These are phyloP conservation scores for Irpex sp. DNA, from an alignment of 1,284 basidiomycete genomes.

Conservation along the genomic window DNA sequence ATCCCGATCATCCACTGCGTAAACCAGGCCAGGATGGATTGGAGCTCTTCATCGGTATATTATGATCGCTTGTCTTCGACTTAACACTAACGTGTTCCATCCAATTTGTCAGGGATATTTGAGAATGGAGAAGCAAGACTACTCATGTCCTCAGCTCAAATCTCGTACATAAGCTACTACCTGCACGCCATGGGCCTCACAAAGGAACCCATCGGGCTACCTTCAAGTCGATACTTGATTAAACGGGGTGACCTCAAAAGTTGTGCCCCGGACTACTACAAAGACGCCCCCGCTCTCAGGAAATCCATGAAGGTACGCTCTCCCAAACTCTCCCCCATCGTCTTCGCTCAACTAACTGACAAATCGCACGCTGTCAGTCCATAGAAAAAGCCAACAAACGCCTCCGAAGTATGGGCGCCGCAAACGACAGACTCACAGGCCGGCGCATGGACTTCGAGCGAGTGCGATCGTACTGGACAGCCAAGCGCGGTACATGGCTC, in stretches of 20 bases:
- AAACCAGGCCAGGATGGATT: conserved; percentile 55
- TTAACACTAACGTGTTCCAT: too few species aligned
- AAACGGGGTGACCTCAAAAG: conserved; percentile 46
- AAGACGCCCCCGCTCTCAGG: conserved; percentile 47
- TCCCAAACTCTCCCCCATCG: not conserved
- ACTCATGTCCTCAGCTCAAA: conserved; percentile 74
- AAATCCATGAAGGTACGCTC: conserved; percentile 49
- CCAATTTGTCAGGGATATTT: conserved; percentile 41
- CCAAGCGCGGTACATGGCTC: conserved; percentile 61
- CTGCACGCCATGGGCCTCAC: conserved; percentile 71
- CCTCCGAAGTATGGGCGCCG: conserved; percentile 47
- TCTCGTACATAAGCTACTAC: conserved; percentile 84
- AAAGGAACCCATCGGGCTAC: conserved; percentile 56
- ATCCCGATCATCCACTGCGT: conserved; percentile 70
- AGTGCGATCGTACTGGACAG: conserved; percentile 55
- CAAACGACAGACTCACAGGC: conserved; percentile 36
- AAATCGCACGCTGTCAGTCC: conserved; percentile 32
- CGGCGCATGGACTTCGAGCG: conserved; percentile 62
- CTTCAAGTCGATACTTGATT: conserved; percentile 68
- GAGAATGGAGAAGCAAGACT: conserved; percentile 63
- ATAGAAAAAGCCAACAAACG: conserved; percentile 75
- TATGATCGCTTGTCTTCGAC: not conserved
- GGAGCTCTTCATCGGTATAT: conserved; percentile 64
- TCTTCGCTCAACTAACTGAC: not conserved
- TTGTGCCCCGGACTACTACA: conserved; percentile 53